Evolutionary conservation across 2,329 filamentous ascomycete species (phyloP).

Genomic region (Eutypella sp.): DNA sequence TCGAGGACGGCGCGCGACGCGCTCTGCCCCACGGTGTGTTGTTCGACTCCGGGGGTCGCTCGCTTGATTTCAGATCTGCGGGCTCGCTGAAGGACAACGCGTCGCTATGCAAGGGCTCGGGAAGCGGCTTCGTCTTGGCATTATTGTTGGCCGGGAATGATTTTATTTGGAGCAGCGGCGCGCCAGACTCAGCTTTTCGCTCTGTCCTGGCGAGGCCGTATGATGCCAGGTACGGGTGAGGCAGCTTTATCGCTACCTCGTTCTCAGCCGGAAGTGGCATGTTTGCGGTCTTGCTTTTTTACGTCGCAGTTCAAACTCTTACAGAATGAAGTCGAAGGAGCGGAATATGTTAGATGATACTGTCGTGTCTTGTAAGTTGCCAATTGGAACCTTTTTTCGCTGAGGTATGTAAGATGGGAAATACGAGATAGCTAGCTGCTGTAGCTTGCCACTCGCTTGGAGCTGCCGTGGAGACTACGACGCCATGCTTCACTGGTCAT

Average conservation of each 20-base stretch:
- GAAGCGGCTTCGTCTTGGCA: constrained; percentile 22
- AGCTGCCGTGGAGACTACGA: background rate
- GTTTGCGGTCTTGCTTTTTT: constrained; percentile 14
- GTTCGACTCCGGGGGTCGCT: constrained; percentile 44
- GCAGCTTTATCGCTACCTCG: constrained; percentile 42
- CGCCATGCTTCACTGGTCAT: background rate
- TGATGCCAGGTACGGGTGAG: constrained; percentile 44
- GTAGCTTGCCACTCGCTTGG: background rate
- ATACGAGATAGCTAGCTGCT: background rate
- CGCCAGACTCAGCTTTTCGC: constrained; percentile 17
- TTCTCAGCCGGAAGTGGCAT: constrained; percentile 17
- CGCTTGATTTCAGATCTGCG: constrained; percentile 42
- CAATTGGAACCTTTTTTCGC: too few relatives aligned
- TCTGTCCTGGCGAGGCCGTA: constrained; percentile 36
- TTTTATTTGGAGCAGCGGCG: constrained; percentile 32
- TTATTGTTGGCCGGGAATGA: constrained; percentile 24
- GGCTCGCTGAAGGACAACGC: constrained; percentile 41
- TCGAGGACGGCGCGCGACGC: constrained; percentile 45
- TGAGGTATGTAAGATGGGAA: too few relatives aligned
- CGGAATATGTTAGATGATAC: background rate
- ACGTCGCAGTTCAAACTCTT: background rate
- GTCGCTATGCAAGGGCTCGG: constrained; percentile 30
- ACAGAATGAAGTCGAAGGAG: too few relatives aligned
- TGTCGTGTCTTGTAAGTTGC: constrained; percentile 5
- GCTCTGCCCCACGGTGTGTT: constrained; percentile 54